Evolutionary conservation across 1,284 basidiomycete species (phyloP), one percentile per base, ranked within the genome.

Genomic region (Ceratobasidium sp.): DNA sequence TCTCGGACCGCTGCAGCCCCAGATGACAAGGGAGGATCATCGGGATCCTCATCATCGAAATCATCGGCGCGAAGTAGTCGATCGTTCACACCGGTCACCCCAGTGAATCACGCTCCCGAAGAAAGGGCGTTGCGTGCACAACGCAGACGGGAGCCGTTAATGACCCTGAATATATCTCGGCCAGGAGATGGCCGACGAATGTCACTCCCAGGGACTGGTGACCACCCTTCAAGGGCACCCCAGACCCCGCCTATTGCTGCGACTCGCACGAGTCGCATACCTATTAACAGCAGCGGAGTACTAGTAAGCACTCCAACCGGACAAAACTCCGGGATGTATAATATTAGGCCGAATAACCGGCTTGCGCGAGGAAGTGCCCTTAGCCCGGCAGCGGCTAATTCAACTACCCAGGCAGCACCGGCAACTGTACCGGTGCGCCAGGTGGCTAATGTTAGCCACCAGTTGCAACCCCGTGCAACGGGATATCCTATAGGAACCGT

Each of bases 401-500:
- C n/a, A n/a, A n/a, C n/a, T n/a, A n/a, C n/a, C n/a, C n/a, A n/a
- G n/a, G n/a, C n/a, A n/a, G n/a, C n/a, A n/a, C n/a, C n/a, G n/a
- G n/a, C n/a, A n/a, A n/a, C n/a, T n/a, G n/a, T n/a, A n/a, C n/a
- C n/a, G n/a, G n/a, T n/a, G n/a, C n/a, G n/a, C n/a, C n/a, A n/a
- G n/a, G n/a, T n/a, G n/a, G n/a, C n/a, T n/a, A n/a, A n/a, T n/a
- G n/a, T n/a, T n/a, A n/a, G n/a, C 59, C 59, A 7, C 17, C 51
- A n/a, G 51, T 54, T 19, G 34, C 3, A 9, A 19, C 61, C 65
- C 25, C 29, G 40, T 19, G 40, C 46, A n/a, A 25, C 25, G 2
- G 65, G 65, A 25, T 67, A 67, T 32, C 65, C 49, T 25, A 67
- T 67, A 2, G 65, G 65, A 22, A 29, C 65, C 11, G 65, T 67